Evolutionary conservation across 2,329 filamentous ascomycete species (phyloP), one percentile per base, ranked within the genome.

Genomic region (Fusarium nurragi): DNA sequence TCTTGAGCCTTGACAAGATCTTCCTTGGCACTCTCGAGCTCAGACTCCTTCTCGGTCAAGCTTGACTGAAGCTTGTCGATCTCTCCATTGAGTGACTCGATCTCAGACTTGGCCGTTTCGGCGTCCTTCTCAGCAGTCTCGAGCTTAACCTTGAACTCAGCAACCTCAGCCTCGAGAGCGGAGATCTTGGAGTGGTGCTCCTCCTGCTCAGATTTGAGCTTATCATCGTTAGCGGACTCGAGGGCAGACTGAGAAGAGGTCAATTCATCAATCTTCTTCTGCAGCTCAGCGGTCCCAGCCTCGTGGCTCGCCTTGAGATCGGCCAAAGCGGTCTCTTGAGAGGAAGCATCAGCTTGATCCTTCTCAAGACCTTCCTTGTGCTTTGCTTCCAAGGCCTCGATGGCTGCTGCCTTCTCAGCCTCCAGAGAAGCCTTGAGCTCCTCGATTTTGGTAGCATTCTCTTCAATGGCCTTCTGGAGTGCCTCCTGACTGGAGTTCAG

Each of bases 191-290:
- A 75, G 16, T 76, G 75, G 54, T 78, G 80, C 2, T 80, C 80
- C 43, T 82, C 78, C 30, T 78, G 75, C 54, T 83, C 81, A 21
- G 76, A 77, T 47, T 82, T 80, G 22, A 80, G 59, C 67, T 79
- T 81, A 36, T 79, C 76, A 47, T 80, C 77, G 65, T 79, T 81
- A 13, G 80, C 78, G 22, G 77, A 75, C 70, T 83, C 80, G 8
- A 84, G 70, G 6, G 76, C 75, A n/a, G 75, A 73, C 47, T 82
- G 82, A 3, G 82, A 81, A 3, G 80, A 77, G 2, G 78, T 78
- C 49, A 88, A 73, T 37, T 84, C 81, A 19, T 86, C 81, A 28
- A 89, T 78, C 74, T 85, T 83, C 69, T 78, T 81, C 73, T 88
- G 82, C 41, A 89, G 75, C 19, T 82, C 81, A 22, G 77, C 78